phyloP scores from a whole-genome alignment of 2,329 filamentous ascomycete species.

The Blastomyces gilchristii region DNA sequence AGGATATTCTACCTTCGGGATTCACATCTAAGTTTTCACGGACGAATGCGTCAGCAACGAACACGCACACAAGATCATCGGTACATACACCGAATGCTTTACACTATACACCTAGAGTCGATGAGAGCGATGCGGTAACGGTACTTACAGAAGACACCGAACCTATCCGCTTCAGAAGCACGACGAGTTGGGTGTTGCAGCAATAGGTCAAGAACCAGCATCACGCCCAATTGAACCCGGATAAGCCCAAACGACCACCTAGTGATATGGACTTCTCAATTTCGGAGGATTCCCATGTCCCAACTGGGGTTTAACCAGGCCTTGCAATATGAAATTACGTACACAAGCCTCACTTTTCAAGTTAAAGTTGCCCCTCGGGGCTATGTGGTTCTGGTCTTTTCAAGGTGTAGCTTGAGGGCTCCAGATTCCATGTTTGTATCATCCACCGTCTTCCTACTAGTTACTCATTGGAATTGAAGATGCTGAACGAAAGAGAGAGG shows the following conservation, averaged over 20 bases:
- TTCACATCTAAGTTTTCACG: constrained; percentile 14
- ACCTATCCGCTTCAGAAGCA: constrained; percentile 12
- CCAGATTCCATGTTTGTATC: neutral
- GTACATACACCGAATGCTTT: neutral
- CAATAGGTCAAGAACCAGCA: constrained; percentile 11
- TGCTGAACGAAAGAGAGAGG: neutral
- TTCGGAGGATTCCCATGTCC: neutral
- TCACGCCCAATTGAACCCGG: neutral
- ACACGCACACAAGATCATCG: constrained; percentile 8
- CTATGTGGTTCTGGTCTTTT: neutral
- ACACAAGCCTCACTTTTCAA: neutral
- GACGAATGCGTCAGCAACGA: constrained; percentile 11
- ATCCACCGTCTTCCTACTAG: neutral
- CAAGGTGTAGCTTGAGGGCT: neutral
- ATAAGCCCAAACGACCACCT: constrained; percentile 1
- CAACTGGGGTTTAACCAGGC: neutral
- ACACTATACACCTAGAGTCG: neutral
- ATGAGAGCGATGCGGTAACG: constrained; percentile 10
- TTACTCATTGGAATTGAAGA: neutral
- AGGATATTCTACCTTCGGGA: neutral
- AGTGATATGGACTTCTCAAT: constrained; percentile 2
- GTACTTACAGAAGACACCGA: constrained; percentile 12
- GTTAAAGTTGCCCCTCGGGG: no score
- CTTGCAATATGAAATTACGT: constrained; percentile 3
- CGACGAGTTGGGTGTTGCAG: constrained; percentile 14